phyloP scores from a whole-genome alignment of 192 early-diverging fungal genomes.

The Funneliformis geosporum region DNA sequence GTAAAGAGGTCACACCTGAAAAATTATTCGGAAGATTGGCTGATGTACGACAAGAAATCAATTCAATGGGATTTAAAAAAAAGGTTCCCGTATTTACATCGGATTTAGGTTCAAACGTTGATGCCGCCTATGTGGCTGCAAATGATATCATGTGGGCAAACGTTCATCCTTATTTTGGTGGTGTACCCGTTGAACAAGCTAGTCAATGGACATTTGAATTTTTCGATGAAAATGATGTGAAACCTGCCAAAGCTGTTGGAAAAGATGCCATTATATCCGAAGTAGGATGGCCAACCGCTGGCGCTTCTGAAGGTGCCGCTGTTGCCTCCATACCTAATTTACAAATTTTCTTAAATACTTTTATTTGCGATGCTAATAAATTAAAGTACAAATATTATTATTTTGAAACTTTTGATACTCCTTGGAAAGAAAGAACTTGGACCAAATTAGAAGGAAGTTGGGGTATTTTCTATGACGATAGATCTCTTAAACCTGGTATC shows the following conservation, averaged over 20 bases:
- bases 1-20: conserved; percentile 34
- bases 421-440: conserved; percentile 55
- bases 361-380: conserved; percentile 61
- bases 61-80: conserved; percentile 4
- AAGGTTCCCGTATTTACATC: conserved; percentile 45
- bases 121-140: conserved; percentile 46
- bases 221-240: conserved; percentile 46
- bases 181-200: conserved; percentile 45
- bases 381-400: conserved; percentile 60
- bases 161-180: conserved; percentile 71
- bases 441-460: conserved; percentile 23
- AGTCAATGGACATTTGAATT: conserved; percentile 58
- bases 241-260: conserved; percentile 39
- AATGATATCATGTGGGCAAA: conserved; percentile 65
- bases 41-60: conserved; percentile 33
- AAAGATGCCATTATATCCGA: conserved; percentile 66
- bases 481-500: background rate
- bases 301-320: conserved; percentile 46
- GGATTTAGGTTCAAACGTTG: conserved; percentile 41
- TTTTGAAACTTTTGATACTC: conserved; percentile 70
- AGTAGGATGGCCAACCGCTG: conserved; percentile 67
- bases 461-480: conserved; percentile 16
- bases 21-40: conserved; percentile 27
- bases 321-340: conserved; percentile 59
- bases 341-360: conserved; percentile 61